Base-by-base conservation (phyloP, 805 yeast species). In the Ogataea zsoltii region DNA sequence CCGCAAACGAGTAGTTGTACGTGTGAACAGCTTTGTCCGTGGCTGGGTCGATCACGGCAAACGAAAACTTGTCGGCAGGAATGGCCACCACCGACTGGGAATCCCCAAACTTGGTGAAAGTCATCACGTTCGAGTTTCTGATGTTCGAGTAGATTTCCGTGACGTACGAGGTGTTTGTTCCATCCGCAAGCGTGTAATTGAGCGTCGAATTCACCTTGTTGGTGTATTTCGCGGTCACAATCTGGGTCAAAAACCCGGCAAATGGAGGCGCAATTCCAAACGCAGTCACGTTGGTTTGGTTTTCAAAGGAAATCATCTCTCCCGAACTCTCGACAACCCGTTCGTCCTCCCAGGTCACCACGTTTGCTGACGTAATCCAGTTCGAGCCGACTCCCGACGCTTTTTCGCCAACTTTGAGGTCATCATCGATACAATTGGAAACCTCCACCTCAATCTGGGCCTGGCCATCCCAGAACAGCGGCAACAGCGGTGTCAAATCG, bases 401-500 rank as follows among this genome's bases (percentile, higher is more conserved):
- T 28, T 49, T 36, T 18, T 45, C 58, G 37, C 59, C 56, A n/a
- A 55, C 33, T 17, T 57, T 56, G 13, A 55, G 55, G 29, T 54
- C 60, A 45, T 73, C 77, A 44, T 69, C 75, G 9, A 74, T 43
- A 39, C 85, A 81, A 56, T 82, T 79, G 3, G 77, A 68, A 14
- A 86, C 66, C 51, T 74, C 79, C 38, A 87, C 66, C 39, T 68
- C 70, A 4, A 76, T 39, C n/a, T 50, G 50, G 3, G 65, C 48
- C 28, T 66, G 58, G 13, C 69, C 65, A 16, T 61, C 61, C 90
- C 91, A 85, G 25, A 88, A 61, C n/a, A 68, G 61, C 2, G 96
- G 94, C 47, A 88, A 65, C 50, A 82, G 72, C 0, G 86, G 80
- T 10, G 92, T 77, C 38, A 89, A 56, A 51, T 89, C 96, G 37